Percentiles rank a stretch among this genome's conserved stretches.
phyloP scores from a whole-genome alignment of 371 early-diverging fungal genomes.

The Rhizopus sp. region DNA sequence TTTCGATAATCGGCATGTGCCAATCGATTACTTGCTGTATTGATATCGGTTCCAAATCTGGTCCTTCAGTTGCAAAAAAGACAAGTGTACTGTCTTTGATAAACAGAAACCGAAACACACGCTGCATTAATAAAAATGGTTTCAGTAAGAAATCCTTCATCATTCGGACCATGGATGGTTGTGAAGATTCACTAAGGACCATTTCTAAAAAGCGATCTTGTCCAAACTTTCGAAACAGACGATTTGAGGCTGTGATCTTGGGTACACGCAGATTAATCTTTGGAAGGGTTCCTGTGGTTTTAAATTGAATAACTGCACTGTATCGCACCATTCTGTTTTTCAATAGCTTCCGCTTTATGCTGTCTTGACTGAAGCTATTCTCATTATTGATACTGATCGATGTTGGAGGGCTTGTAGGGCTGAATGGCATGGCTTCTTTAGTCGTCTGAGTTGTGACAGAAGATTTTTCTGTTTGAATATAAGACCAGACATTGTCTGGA shows the following conservation, averaged over 20 bases:
- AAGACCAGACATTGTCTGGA: slow-evolving; percentile 35
- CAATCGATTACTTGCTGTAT: slow-evolving; percentile 45
- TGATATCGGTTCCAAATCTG: slow-evolving; percentile 24
- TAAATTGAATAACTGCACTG: slow-evolving; percentile 22
- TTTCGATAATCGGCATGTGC: slow-evolving; percentile 48
- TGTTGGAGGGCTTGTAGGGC: neutral
- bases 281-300: slow-evolving; percentile 5
- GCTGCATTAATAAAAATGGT: slow-evolving; percentile 43
- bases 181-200: slow-evolving; percentile 16
- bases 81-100: slow-evolving; percentile 40
- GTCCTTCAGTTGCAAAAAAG: slow-evolving; percentile 47
- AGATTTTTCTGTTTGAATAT: slow-evolving; percentile 13
- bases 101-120: slow-evolving; percentile 38
- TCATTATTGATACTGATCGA: neutral
- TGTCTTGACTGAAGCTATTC: neutral
- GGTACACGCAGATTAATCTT: slow-evolving; percentile 28
- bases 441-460: neutral
- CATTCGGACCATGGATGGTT: slow-evolving; percentile 15
- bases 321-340: slow-evolving; percentile 36
- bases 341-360: neutral
- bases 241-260: slow-evolving; percentile 38
- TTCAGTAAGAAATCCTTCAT: slow-evolving; percentile 25
- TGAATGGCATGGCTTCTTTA: neutral
- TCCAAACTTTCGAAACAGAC: slow-evolving; percentile 47
- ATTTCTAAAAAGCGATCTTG: slow-evolving; percentile 44